Evolutionary conservation across 1,284 basidiomycete species (phyloP), one percentile per base, ranked within the genome.

Genomic region (Trichosporon inkin): DNA sequence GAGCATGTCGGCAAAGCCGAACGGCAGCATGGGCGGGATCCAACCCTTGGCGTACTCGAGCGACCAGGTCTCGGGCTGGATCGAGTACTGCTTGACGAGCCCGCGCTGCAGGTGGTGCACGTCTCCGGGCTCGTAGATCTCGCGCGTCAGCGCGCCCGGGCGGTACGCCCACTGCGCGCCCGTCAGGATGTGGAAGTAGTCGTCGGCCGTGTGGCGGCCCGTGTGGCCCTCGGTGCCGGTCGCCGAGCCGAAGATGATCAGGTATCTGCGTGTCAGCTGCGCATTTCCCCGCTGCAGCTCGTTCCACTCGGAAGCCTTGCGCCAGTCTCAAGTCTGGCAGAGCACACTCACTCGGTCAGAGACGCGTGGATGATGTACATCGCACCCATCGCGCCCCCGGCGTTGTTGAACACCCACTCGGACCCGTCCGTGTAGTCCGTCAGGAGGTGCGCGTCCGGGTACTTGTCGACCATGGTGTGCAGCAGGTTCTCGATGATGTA

Each of bases 341-440:
- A 49, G 17, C n/a, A 36, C 72, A 95, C 85, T 81, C 93, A 91
- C 82, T 95, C 92, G 8, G 92, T 94, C 70, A 96, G 87, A 77
- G 85, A 88, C 16, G 93, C 91, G 73, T 97, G 94, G 67, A 99
- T 89, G 79, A 98, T 84, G 78, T 92, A 97, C 95, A 99, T 98
- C 47, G 70, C 70, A 35, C 91, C 95, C 95, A 98, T 99, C 0
- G 96, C 95, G 56, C 96, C 95, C 17, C 94, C 95, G 0, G 95
- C 95, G 73, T 99, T 99, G 82, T 88, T 98, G 80, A 96, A 91
- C 44, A 98, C 85, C 95, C 95, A 98, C 72, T 98, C 93, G 41
- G 71, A 58, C 19, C 69, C 70, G 53, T 83, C 81, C 7, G 81
- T 67, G 78, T 75, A 79, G 58, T 89, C 76, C 19, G 83, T 77